A percentile compares a stretch with the other conserved stretches of the same genome.
phyloP scores from a whole-genome alignment of 768 basidiomycete genomes.

The Rubroboletus satanas region DNA sequence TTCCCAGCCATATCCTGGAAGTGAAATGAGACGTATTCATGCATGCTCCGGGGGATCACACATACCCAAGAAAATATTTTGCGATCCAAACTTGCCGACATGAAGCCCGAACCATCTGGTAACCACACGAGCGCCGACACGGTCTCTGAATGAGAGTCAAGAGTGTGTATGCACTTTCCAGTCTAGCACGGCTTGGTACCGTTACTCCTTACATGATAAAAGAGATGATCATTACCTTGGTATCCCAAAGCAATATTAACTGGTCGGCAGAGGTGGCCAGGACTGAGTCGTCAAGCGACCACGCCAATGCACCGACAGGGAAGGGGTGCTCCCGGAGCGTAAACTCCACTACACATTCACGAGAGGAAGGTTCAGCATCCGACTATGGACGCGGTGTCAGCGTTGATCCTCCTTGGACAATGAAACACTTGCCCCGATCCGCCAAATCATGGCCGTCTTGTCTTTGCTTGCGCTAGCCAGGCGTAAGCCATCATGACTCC shows the following conservation, averaged over 20 bases:
- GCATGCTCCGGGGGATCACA: slow-evolving; percentile 3
- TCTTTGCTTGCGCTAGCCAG: slow-evolving; percentile 90
- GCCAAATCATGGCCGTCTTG: slow-evolving; percentile 86
- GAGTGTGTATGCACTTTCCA: slow-evolving; percentile 61
- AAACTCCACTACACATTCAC: slow-evolving; percentile 57
- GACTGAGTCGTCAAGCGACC: slow-evolving; percentile 87
- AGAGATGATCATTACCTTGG: slow-evolving; percentile 53
- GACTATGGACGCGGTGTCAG: slow-evolving; percentile 30
- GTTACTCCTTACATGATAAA: neutral
- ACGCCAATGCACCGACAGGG: slow-evolving; percentile 77
- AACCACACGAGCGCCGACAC: slow-evolving; percentile 87
- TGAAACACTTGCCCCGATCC: slow-evolving; percentile 60
- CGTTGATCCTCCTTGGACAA: slow-evolving; percentile 1
- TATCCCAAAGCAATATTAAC: slow-evolving; percentile 84
- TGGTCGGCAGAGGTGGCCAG: slow-evolving; percentile 83
- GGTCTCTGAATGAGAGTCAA: slow-evolving; percentile 73
- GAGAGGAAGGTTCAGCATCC: slow-evolving; percentile 45
- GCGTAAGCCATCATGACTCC: slow-evolving; percentile 85
- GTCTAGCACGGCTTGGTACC: slow-evolving; percentile 45
- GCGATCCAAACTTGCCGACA: slow-evolving; percentile 84
- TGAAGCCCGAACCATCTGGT: slow-evolving; percentile 84
- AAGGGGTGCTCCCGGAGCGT: slow-evolving; percentile 75
- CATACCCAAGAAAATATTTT: slow-evolving; percentile 82
- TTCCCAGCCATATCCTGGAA: slow-evolving; percentile 72
- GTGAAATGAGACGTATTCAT: slow-evolving; percentile 8